phyloP scores from a whole-genome alignment of 352 stramenopile genomes.

The Phytophthora idaei region DNA sequence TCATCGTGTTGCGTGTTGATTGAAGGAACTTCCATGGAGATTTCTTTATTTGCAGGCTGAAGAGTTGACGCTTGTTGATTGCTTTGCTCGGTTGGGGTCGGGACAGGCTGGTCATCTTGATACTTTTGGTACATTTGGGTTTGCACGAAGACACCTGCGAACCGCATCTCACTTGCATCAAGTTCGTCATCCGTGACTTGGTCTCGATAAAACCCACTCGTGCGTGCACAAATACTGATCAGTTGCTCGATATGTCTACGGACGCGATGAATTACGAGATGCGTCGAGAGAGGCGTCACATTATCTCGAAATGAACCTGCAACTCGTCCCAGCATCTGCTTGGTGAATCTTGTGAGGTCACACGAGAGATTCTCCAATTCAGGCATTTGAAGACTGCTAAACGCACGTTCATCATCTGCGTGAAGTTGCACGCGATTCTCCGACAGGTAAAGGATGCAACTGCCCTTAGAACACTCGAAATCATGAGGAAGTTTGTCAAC shows the following conservation, averaged over 20 bases:
- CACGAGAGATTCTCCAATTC: conserved; percentile 35
- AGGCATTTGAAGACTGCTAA: conserved; percentile 33
- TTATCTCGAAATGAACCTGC: conserved; percentile 27
- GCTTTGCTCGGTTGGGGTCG: conserved; percentile 4
- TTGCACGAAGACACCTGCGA: conserved; percentile 40
- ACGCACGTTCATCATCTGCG: conserved; percentile 32
- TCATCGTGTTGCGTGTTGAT: conserved; percentile 16
- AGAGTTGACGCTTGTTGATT: conserved; percentile 8
- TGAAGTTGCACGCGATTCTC: conserved; percentile 43
- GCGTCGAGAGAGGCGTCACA: conserved; percentile 40
- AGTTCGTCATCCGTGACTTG: conserved; percentile 6
- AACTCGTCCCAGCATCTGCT: conserved; percentile 37
- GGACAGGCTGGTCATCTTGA: conserved; percentile 38
- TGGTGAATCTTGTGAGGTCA: conserved; percentile 45
- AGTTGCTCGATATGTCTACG: conserved; percentile 51
- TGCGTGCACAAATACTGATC: conserved; percentile 23
- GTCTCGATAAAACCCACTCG: background rate
- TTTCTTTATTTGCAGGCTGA: conserved; percentile 1
- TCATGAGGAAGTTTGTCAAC: conserved; percentile 44
- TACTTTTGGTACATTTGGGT: conserved; percentile 69
- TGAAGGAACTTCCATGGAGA: background rate
- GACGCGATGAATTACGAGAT: conserved; percentile 54
- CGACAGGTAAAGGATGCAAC: conserved; percentile 41
- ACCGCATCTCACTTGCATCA: conserved; percentile 22
- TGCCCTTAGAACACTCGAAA: conserved; percentile 48